Conservation (phyloP, 1,139 yeast species). For the Lipomyces yarrowii region DNA sequence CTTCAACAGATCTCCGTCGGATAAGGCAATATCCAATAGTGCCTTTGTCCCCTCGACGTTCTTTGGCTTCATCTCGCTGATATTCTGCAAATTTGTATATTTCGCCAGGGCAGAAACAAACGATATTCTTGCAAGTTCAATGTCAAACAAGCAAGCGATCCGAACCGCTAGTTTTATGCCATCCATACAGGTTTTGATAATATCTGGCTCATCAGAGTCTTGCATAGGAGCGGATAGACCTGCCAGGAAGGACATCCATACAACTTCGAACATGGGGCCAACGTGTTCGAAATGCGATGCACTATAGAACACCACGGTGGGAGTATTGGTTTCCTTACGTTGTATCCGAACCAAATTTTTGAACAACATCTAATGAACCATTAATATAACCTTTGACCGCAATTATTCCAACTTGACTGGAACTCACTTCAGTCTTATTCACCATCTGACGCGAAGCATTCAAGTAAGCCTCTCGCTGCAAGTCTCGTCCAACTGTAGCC, state of each 20-base stretch:
- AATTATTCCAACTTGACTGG: background rate
- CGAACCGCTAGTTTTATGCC: conserved; percentile 83
- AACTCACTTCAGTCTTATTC: conserved; percentile 71
- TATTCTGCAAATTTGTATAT: conserved; percentile 77
- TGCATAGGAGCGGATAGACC: conserved; percentile 93
- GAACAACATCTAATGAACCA: conserved; percentile 50
- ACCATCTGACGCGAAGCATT: conserved; percentile 93
- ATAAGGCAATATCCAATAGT: conserved; percentile 72
- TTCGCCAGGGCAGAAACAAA: conserved; percentile 89
- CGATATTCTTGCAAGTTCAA: conserved; percentile 83
- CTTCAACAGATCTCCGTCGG: conserved; percentile 73
- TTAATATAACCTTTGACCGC: background rate
- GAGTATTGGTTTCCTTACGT: conserved; percentile 39
- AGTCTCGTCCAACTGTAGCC: conserved; percentile 64
- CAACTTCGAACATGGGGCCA: conserved; percentile 86
- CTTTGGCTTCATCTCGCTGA: conserved; percentile 76
- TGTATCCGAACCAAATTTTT: conserved; percentile 63
- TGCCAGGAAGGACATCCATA: conserved; percentile 97
- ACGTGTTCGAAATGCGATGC: conserved; percentile 89
- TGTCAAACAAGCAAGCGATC: conserved; percentile 80
- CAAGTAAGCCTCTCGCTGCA: conserved; percentile 81
- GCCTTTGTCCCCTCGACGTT: conserved; percentile 79
- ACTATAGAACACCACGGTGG: conserved; percentile 49
- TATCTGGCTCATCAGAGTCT: conserved; percentile 79
- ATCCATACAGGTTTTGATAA: conserved; percentile 72